Conservation (phyloP, 106 monocot species). For the Acanthochlamys bracteata region DNA sequence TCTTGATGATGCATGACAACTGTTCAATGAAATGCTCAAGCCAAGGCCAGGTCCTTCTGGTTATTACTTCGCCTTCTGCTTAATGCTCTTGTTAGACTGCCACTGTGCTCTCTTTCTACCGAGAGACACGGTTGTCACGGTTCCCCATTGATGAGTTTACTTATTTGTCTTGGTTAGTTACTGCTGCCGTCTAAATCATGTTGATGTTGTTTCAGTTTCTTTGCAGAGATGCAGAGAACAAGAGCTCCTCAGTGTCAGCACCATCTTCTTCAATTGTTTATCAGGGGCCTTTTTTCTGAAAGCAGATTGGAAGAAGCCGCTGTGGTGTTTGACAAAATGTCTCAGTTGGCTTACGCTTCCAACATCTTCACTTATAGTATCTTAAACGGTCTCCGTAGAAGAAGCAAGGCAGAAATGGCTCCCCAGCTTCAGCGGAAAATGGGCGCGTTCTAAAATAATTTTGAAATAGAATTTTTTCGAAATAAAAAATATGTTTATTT, state of each 20-base stretch:
- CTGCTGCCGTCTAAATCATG: background rate
- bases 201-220: background rate
- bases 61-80: too few species aligned
- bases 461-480: too few species aligned
- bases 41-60: too few species aligned
- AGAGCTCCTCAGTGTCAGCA: too few species aligned
- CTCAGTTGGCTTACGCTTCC: background rate
- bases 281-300: background rate
- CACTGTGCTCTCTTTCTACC: background rate
- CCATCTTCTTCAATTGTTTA: background rate
- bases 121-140: background rate
- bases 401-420: background rate
- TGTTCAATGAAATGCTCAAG: too few species aligned
- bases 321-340: background rate
- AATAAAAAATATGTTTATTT: too few species aligned
- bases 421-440: background rate
- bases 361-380: background rate
- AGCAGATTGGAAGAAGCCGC: background rate
- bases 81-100: too few species aligned
- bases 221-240: too few species aligned
- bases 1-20: too few species aligned
- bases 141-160: too few species aligned
- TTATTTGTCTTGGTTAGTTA: background rate
- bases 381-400: background rate
- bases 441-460: too few species aligned